Percentiles rank a stretch among this genome's conserved stretches.
Evolutionary conservation across 176 grass and related monocot genomes (phyloP).

Genomic region (Carex myosuroides): DNA sequence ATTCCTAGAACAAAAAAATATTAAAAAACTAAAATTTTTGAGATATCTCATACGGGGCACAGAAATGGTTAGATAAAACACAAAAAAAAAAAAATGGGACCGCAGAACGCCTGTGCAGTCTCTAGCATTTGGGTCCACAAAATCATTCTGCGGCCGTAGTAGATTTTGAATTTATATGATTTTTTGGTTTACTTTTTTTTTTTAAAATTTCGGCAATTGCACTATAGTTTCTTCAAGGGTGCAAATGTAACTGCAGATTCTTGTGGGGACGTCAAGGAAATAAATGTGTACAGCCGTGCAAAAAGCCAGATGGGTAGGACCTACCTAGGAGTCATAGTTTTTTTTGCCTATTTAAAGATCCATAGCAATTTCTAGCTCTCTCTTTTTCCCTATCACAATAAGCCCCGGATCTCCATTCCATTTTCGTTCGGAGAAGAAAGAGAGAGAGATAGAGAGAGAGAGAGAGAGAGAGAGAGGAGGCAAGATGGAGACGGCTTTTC

Average conservation of each 20-base stretch:
- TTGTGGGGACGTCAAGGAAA: not conserved
- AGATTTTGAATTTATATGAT: no score
- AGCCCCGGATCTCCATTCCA: not conserved
- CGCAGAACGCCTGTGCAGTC: no score
- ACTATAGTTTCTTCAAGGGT: not conserved
- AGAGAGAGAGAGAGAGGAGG: not conserved
- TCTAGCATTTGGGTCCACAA: no score
- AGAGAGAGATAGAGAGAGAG: not conserved
- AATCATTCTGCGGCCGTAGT: no score
- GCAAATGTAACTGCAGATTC: not conserved
- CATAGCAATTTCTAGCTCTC: not conserved
- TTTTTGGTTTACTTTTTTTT: no score
- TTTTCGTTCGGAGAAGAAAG: not conserved
- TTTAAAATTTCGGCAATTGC: no score
- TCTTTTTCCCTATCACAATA: not conserved
- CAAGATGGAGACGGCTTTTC: slow-evolving; percentile 9
- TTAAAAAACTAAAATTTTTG: no score
- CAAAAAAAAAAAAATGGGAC: no score
- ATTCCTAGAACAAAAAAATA: no score
- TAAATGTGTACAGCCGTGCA: not conserved
- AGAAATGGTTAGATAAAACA: no score
- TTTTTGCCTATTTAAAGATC: slow-evolving; percentile 12
- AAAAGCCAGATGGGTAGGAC: not conserved
- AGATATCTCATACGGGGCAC: no score
- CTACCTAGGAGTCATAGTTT: not conserved